A percentile compares a stretch with the other conserved stretches of the same genome.
phyloP scores from a whole-genome alignment of 495 filamentous ascomycete genomes.

The Aspergillus affinis region DNA sequence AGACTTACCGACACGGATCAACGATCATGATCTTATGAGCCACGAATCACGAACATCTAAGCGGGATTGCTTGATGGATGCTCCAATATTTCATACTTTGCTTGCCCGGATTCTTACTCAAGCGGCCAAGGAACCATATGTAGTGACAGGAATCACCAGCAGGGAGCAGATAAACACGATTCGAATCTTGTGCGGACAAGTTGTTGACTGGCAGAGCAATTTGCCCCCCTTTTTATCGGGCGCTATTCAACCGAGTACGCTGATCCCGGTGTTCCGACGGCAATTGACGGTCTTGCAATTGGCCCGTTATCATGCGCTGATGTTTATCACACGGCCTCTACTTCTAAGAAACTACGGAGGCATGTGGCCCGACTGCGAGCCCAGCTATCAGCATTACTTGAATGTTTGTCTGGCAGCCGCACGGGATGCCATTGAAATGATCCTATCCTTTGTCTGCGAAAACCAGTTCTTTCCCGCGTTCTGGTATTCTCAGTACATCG shows the following conservation, averaged over 20 bases:
- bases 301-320: slow-evolving; percentile 26
- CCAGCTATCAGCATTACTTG: slow-evolving; percentile 19
- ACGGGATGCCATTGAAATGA: slow-evolving; percentile 23
- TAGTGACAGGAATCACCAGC: slow-evolving; percentile 17
- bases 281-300: slow-evolving; percentile 28
- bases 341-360: slow-evolving; percentile 26
- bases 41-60: background rate
- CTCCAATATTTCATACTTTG: slow-evolving; percentile 26
- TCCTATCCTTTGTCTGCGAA: slow-evolving; percentile 26
- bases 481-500: slow-evolving; percentile 34
- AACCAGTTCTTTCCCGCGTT: slow-evolving; percentile 26
- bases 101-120: slow-evolving; percentile 25
- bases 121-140: slow-evolving; percentile 27
- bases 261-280: slow-evolving; percentile 25
- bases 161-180: slow-evolving; percentile 21
- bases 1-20: slow-evolving; percentile 23
- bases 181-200: slow-evolving; percentile 9
- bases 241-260: slow-evolving; percentile 25
- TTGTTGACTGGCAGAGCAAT: slow-evolving; percentile 25
- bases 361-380: slow-evolving; percentile 16
- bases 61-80: slow-evolving; percentile 32
- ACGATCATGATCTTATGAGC: slow-evolving; percentile 22
- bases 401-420: slow-evolving; percentile 22
- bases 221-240: slow-evolving; percentile 25
- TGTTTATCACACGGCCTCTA: slow-evolving; percentile 29